Evolutionary conservation across 306 rosid genomes (phyloP), one percentile per base, ranked within the genome.

Genomic region (Delonix regia): DNA sequence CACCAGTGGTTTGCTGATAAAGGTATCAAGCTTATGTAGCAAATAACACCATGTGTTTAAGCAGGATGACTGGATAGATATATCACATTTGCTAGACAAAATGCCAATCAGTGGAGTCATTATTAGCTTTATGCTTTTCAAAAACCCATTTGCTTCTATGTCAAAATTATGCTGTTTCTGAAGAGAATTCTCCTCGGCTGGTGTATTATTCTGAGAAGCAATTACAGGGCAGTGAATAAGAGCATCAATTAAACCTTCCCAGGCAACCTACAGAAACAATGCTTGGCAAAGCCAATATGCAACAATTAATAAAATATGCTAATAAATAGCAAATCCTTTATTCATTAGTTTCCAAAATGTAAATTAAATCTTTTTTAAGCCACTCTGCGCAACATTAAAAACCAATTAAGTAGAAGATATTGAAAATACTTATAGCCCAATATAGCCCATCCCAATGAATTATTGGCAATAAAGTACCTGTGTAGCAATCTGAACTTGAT

Each of bases 231-330:
- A 77, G 77, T 74, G 83, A 89, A 90, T 80, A 64, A 94, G 94
- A 30, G 98, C 93, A 78, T 94, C 93, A 24, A 89, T 83, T 78
- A 92, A 90, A 73, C 97, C 93, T 88, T 90, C 92, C 97, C 98
- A 94, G 38, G 97, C 92, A 81, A 89, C 94, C 98, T 92, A 86
- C 44, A 80, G 48, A 30, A 45, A 83, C 5, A 52, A 52, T 51
- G 39, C 16, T 21, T 38, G 56, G 27, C 28, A 41, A 51, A 11
- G 75, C 66, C 67, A 22, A 62, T 21, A 36, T 22, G 56, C 53
- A 67, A 28, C 6, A 71, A 67, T 28, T n/a, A 16, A 41, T 34
- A 51, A 74, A 63, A 5, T 33, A 61, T 47, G 21, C 21, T 24
- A 61, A 64, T 28, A 62, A 57, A 45, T 39, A 69, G 49, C 42